Base-by-base conservation (phyloP, 352 stramenopile species). In the Globisporangium paddicum region DNA sequence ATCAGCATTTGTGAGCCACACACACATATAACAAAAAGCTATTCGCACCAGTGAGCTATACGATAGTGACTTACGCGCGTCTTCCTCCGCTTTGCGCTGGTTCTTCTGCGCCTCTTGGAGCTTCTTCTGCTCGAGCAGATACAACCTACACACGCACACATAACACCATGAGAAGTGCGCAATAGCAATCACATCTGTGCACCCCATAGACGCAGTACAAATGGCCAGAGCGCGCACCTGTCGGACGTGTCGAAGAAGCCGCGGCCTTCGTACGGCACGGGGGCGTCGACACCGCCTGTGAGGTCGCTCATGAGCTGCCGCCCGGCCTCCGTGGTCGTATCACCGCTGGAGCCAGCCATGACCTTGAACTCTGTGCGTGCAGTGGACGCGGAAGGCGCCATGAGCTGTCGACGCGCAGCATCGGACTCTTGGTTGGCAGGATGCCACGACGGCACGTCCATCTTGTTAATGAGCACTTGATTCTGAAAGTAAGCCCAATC, bases 381-480 rank as follows among this genome's bases (percentile, higher is more conserved):
- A 18, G 64, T 52, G 30, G 67, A 16, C 25, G 64, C 41, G 1
- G 49, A 44, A 13, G 49, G 60, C 26, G 59, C 57, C 49, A 58
- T 64, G 46, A 68, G 56, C 50, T 66, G 61, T 37, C 67, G 63
- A 58, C 73, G 70, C 44, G 65, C 34, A 41, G 66, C 65, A 61
- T 77, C 61, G 18, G 73, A 45, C 57, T 88, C 77, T 55, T 79
- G 66, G 61, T 90, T 92, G 13, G 82, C 82, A 1, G 82, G 82
- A 40, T 91, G 79, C 79, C 82, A 91, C 28, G 75, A 76, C 16
- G 82, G 82, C 26, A 89, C 79, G 51, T 91, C 79, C 82, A 91
- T 91, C n/a, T n/a, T n/a, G n/a, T n/a, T n/a, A n/a, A n/a, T n/a
- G n/a, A n/a, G n/a, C n/a, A n/a, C n/a, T n/a, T n/a, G n/a, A n/a